Percentiles rank a stretch among this genome's conserved stretches.
phyloP scores from a whole-genome alignment of 108 stramenopile species.

The Epipyxis sp. region DNA sequence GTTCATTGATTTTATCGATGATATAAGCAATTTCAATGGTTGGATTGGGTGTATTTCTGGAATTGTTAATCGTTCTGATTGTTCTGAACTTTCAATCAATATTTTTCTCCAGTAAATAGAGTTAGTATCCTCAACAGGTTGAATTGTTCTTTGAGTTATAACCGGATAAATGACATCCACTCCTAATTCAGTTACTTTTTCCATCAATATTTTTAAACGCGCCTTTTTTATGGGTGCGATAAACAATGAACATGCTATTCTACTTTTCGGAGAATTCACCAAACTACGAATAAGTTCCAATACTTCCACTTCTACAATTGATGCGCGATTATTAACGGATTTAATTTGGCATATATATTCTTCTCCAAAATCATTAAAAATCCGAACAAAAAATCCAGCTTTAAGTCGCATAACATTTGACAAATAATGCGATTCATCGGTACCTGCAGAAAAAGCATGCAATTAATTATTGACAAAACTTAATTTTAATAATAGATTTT shows the following conservation, averaged over 20 bases:
- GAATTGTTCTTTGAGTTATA: slow-evolving; percentile 43
- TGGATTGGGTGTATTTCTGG: neutral
- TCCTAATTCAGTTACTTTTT: slow-evolving; percentile 55
- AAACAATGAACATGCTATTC: too few species aligned
- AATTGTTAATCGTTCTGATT: neutral
- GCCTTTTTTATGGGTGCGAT: slow-evolving; percentile 50
- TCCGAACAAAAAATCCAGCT: neutral
- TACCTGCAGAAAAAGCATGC: too few species aligned
- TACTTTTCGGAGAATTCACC: too few species aligned
- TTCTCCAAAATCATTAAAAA: neutral
- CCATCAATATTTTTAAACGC: slow-evolving; percentile 48
- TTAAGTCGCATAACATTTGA: slow-evolving; percentile 6
- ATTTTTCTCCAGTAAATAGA: neutral
- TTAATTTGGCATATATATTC: too few species aligned
- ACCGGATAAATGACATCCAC: slow-evolving; percentile 47
- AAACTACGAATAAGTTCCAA: too few species aligned
- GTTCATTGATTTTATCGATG: neutral
- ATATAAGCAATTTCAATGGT: neutral
- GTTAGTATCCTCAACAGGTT: neutral
- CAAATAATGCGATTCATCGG: too few species aligned
- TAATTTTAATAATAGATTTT: too few species aligned
- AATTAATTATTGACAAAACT: too few species aligned
- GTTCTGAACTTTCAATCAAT: neutral
- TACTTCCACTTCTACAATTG: too few species aligned
- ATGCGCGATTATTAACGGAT: too few species aligned